These are phyloP conservation scores for Neofusicoccum cordaticola DNA, from an alignment of 2,329 filamentous ascomycete genomes.

Conservation along the genomic window DNA sequence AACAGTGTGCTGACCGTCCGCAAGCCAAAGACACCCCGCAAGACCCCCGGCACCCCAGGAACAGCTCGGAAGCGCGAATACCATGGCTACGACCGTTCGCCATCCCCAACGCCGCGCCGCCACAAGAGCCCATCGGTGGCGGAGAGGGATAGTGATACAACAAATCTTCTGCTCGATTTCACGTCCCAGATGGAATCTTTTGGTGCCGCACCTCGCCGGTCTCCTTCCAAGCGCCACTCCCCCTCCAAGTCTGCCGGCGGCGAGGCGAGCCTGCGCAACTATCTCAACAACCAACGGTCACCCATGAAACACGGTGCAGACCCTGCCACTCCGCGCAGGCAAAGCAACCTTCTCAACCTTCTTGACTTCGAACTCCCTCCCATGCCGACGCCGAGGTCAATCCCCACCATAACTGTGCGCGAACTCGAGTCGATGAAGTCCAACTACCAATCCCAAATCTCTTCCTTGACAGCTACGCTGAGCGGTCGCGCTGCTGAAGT, in stretches of 20 bases:
- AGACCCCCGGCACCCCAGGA: conserved; percentile 42
- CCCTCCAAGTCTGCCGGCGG: conserved; percentile 49
- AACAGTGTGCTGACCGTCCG: conserved; percentile 8
- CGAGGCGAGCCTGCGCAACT: conserved; percentile 48
- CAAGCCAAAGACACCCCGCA: conserved; percentile 18
- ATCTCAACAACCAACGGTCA: conserved; percentile 41
- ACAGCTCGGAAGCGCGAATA: conserved; percentile 46
- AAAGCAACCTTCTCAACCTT: conserved; percentile 60
- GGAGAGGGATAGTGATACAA: conserved; percentile 53
- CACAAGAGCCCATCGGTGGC: conserved; percentile 43
- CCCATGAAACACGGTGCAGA: conserved; percentile 37
- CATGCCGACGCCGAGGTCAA: conserved; percentile 83
- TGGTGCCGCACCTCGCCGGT: conserved; percentile 39
- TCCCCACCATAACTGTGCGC: conserved; percentile 85
- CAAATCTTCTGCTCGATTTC: conserved; percentile 82
- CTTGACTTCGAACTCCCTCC: conserved; percentile 94
- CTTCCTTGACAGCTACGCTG: conserved; percentile 85
- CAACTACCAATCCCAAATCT: conserved; percentile 85
- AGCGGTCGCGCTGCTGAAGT: conserved; percentile 93
- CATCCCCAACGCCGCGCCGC: conserved; percentile 54
- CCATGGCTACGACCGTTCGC: conserved; percentile 38
- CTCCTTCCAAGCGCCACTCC: conserved; percentile 42
- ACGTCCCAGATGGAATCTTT: conserved; percentile 70
- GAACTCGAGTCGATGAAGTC: conserved; percentile 94
- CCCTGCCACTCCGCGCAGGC: conserved; percentile 52